Percentiles rank a stretch among this genome's conserved stretches.
These are phyloP conservation scores for Talaromyces albobiverticillius DNA, from an alignment of 2,329 filamentous ascomycete species.

Conservation along the genomic window DNA sequence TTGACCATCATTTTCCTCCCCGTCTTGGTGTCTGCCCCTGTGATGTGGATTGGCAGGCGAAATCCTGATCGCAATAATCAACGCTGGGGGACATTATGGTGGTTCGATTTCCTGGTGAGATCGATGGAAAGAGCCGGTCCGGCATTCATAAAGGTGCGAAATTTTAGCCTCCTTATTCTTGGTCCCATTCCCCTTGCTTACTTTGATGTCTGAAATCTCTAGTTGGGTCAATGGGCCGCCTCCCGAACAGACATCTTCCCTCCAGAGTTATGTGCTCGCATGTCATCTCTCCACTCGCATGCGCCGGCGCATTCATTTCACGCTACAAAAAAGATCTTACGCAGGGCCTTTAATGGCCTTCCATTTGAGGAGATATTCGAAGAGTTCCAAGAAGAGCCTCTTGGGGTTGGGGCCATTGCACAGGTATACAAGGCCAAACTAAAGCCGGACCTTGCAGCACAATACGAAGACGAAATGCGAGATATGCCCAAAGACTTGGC, in stretches of 20 bases:
- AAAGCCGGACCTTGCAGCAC: conserved; percentile 70
- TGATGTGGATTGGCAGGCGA: conserved; percentile 72
- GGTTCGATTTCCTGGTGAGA: conserved; percentile 84
- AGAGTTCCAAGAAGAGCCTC: conserved; percentile 83
- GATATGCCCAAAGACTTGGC: conserved; percentile 58
- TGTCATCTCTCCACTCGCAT: conserved; percentile 93
- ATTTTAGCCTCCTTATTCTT: not conserved
- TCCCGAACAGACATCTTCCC: conserved; percentile 96
- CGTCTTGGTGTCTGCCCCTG: conserved; percentile 75
- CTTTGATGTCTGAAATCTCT: not conserved
- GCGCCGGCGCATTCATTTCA: conserved; percentile 86
- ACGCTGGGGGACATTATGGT: conserved; percentile 81
- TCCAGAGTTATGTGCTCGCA: conserved; percentile 81
- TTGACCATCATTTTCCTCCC: conserved; percentile 86
- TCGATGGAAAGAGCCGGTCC: conserved; percentile 92
- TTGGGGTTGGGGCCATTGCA: conserved; percentile 93
- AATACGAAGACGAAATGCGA: conserved; percentile 55
- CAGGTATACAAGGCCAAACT: conserved; percentile 97
- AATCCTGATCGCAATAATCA: conserved; percentile 67
- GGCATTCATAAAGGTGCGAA: conserved; percentile 85
- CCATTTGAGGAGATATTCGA: conserved; percentile 90
- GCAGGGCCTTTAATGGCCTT: conserved; percentile 75
- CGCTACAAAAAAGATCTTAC: conserved; percentile 74
- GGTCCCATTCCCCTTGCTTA: not conserved
- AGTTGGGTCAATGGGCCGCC: conserved; percentile 97